A percentile compares a stretch with the other conserved stretches of the same genome.
These are phyloP conservation scores for Coelastrella sp. DNA, from an alignment of 139 green algal genomes.

Conservation along the genomic window DNA sequence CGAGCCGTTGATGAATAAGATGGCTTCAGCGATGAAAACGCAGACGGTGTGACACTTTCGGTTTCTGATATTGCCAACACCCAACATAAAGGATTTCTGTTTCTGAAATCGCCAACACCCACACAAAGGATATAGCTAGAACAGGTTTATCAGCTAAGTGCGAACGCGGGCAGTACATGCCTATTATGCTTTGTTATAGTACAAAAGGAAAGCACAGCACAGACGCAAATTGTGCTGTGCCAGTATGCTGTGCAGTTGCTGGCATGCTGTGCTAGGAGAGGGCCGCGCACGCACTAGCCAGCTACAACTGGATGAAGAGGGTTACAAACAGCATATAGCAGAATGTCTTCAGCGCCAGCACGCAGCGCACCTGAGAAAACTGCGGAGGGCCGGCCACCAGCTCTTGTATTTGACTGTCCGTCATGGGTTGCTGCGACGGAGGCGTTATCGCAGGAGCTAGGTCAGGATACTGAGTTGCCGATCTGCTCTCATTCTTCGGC, in stretches of 20 bases:
- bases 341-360: neutral
- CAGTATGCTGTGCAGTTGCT: constrained; percentile 12
- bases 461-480: neutral
- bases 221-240: neutral
- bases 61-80: too few relatives aligned
- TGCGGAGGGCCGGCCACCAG: neutral
- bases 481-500: neutral
- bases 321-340: neutral
- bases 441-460: neutral
- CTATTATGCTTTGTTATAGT: neutral
- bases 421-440: neutral
- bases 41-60: too few relatives aligned
- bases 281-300: neutral
- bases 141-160: too few relatives aligned
- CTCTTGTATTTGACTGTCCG: constrained; percentile 13
- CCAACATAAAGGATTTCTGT: too few relatives aligned
- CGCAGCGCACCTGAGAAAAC: neutral
- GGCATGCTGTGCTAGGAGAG: neutral
- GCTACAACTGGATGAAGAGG: neutral
- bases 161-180: neutral
- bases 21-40: too few relatives aligned
- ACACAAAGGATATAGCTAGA: too few relatives aligned
- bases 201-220: neutral
- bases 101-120: too few relatives aligned
- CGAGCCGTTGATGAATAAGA: too few relatives aligned